Percentiles rank a stretch among this genome's conserved stretches.
Evolutionary conservation across 2,329 filamentous ascomycete species (phyloP).

Genomic region (Chaetoscypha palmicola): DNA sequence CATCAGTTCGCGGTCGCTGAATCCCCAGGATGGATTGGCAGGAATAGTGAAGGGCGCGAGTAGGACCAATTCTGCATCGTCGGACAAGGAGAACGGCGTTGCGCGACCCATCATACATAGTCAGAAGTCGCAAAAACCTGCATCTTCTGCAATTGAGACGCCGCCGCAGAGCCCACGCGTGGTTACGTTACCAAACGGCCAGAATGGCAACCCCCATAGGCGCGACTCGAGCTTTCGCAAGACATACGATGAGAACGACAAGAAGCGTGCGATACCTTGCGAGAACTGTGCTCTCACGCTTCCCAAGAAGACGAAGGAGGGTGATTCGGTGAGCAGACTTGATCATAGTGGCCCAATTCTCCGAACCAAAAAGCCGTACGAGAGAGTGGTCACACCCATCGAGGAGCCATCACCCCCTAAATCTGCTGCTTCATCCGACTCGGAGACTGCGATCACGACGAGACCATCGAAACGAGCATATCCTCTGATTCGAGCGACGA

Average conservation of each 20-base stretch:
- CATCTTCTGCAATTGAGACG: constrained; percentile 44
- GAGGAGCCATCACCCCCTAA: constrained; percentile 26
- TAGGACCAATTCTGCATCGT: constrained; percentile 13
- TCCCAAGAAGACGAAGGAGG: constrained; percentile 39
- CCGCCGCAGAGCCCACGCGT: constrained; percentile 50
- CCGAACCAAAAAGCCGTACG: constrained; percentile 53
- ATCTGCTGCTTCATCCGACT: constrained; percentile 23
- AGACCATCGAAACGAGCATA: constrained; percentile 17
- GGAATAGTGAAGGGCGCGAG: constrained; percentile 11
- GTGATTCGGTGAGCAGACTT: constrained; percentile 12
- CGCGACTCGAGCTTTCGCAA: constrained; percentile 54
- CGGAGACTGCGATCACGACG: constrained; percentile 19
- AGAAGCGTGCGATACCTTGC: constrained; percentile 55
- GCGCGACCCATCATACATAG: constrained; percentile 2
- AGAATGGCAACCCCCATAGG: constrained; percentile 31
- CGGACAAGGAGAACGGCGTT: constrained; percentile 16
- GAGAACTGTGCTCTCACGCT: constrained; percentile 63
- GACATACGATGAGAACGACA: constrained; percentile 60
- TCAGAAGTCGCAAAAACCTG: constrained; percentile 26
- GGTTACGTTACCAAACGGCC: constrained; percentile 30
- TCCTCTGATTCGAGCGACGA: constrained; percentile 16
- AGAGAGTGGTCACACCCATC: constrained; percentile 42
- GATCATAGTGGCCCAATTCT: constrained; percentile 44
- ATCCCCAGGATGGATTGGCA: constrained; percentile 18
- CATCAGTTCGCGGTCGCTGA: constrained; percentile 22